Conservation (phyloP, 441 rosid species). For the Erysimum cheiri region DNA sequence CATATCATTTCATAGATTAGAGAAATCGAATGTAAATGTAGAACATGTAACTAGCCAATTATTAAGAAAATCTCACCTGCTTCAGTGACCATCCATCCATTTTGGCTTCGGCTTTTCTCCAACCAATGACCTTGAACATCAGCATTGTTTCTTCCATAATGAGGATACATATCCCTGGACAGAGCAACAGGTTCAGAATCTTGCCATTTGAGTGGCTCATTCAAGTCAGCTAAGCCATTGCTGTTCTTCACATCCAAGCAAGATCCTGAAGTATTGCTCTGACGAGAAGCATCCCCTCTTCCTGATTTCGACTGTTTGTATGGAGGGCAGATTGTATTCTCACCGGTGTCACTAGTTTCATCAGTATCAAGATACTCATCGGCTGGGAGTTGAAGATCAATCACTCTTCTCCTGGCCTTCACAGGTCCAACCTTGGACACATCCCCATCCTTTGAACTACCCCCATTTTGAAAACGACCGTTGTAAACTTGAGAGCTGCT, state of each 20-base stretch:
- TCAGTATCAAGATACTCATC: conserved; percentile 75
- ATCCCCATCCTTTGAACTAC: conserved; percentile 51
- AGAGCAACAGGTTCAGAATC: conserved; percentile 45
- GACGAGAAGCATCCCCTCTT: conserved; percentile 42
- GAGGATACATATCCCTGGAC: conserved; percentile 37
- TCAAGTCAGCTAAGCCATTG: conserved; percentile 75
- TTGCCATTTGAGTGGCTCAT: conserved; percentile 74
- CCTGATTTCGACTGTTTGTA: conserved; percentile 19
- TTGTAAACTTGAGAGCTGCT: conserved; percentile 55
- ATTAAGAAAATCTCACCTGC: conserved; percentile 55
- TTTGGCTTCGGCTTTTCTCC: conserved; percentile 50
- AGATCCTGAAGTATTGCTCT: conserved; percentile 46
- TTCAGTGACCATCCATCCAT: conserved; percentile 54
- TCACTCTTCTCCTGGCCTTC: conserved; percentile 69
- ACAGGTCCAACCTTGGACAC: conserved; percentile 58
- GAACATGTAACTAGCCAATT: conserved; percentile 19
- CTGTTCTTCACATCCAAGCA: conserved; percentile 49
- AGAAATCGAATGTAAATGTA: conserved; percentile 11
- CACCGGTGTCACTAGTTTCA: conserved; percentile 54
- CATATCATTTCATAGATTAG: conserved; percentile 5
- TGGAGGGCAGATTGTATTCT: conserved; percentile 42
- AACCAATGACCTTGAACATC: conserved; percentile 46
- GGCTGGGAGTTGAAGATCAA: conserved; percentile 92
- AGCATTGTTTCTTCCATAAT: conserved; percentile 50
- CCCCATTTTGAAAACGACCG: conserved; percentile 61